Base-by-base conservation (phyloP, 495 filamentous ascomycete genomes). In the Aspergillus hancockii region DNA sequence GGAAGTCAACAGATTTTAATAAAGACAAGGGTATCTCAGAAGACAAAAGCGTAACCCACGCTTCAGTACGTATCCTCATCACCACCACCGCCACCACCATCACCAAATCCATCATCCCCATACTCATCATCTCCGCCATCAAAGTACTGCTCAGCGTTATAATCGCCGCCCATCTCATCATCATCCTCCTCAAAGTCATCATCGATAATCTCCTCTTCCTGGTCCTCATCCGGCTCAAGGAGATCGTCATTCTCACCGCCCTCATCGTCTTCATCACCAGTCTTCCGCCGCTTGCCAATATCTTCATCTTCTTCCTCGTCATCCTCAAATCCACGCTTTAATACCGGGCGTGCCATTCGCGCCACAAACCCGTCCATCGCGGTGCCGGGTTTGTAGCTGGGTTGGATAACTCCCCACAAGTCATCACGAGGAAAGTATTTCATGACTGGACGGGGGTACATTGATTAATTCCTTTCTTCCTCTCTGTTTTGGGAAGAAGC, bases 141-240 rank as follows among this genome's bases (percentile, higher is more conserved):
- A 57, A 87, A 88, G 74, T 87, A 87, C 51, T 85, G 78, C 59
- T 88, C 85, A 0, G 85, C 85, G 62, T 88, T 85, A 68, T 88
- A 87, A 59, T 84, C 82, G 0, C 79, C 82, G 10, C 77, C 82
- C 77, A 81, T 79, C 19, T 83, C 82, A 54, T 84, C 81, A 1
- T 84, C 82, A 54, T 83, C 79, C 13, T 81, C 80, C 46, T 79
- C 75, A 49, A 81, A 85, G 40, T 86, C 79, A 62, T 86, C 79
- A 53, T 84, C 82, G 47, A 78, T 75, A 49, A 83, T 77, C 54
- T 82, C 80, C 21, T 76, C 83, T 9, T 71, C 69, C 19, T 63
- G 60, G 10, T 79, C 80, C 31, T 83, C 80, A 19, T 83, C 80
- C 5, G 70, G 73, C 7, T 81, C 74, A 3, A 78, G 64, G 4